Percentiles rank a stretch among this genome's conserved stretches.
Conservation (phyloP, 2,329 filamentous ascomycete species). For the Verticillium klebahnii region DNA sequence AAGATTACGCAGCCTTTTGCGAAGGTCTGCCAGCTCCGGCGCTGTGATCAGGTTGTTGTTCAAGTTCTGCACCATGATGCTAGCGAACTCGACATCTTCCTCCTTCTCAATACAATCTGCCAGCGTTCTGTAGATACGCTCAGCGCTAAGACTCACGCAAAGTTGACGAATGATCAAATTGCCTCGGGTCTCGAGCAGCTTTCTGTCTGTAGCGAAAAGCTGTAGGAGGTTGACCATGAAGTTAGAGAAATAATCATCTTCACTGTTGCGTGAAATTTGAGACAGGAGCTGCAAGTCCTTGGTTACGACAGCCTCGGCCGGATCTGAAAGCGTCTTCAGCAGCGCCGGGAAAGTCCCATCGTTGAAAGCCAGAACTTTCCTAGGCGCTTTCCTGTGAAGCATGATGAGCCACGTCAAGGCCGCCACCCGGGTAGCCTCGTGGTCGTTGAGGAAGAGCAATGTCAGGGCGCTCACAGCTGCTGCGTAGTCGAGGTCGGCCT, state of each 20-base stretch:
- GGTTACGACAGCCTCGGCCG: conserved; percentile 91
- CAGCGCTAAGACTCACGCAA: conserved; percentile 86
- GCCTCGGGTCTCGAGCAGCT: conserved; percentile 83
- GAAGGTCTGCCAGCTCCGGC: conserved; percentile 84
- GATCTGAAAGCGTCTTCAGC: conserved; percentile 92
- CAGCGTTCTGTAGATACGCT: conserved; percentile 91
- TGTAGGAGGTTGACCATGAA: conserved; percentile 98
- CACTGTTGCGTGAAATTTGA: conserved; percentile 93
- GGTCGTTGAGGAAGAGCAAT: conserved; percentile 89
- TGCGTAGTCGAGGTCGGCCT: conserved; percentile 86
- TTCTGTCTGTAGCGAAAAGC: conserved; percentile 89
- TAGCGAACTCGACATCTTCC: conserved; percentile 96
- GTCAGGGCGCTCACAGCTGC: conserved; percentile 92
- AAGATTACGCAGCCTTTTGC: conserved; percentile 83
- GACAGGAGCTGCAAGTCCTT: conserved; percentile 90
- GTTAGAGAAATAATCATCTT: conserved; percentile 94
- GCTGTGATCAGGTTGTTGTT: conserved; percentile 99
- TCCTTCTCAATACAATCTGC: conserved; percentile 97
- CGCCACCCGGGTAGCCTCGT: conserved; percentile 91
- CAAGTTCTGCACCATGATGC: conserved; percentile 98
- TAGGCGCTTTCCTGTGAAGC: conserved; percentile 91
- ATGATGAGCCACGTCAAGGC: conserved; percentile 96
- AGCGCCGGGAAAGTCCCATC: conserved; percentile 95
- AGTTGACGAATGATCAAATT: conserved; percentile 96
- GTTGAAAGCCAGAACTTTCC: conserved; percentile 91